Evolutionary conservation across 2,329 filamentous ascomycete species (phyloP).

Genomic region (Lecanicillium sp.): DNA sequence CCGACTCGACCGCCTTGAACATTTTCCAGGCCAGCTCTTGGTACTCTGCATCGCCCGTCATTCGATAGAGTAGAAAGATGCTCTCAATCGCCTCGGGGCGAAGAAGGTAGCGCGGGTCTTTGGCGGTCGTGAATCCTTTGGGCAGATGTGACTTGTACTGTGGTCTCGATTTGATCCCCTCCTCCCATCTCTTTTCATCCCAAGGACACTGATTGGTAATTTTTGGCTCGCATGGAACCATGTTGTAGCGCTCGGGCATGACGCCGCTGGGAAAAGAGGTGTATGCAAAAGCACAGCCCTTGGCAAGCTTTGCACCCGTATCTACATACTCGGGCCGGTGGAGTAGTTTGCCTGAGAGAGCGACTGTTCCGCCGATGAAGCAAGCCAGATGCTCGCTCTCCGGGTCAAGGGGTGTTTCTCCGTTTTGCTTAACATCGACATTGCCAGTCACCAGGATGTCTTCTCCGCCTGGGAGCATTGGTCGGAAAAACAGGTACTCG

Average conservation of each 20-base stretch:
- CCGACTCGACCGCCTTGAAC: conserved; percentile 53
- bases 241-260: conserved; percentile 41
- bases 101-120: conserved; percentile 52
- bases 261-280: conserved; percentile 37
- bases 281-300: conserved; percentile 46
- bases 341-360: conserved; percentile 37
- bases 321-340: conserved; percentile 31
- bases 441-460: conserved; percentile 46
- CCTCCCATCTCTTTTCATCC: conserved; percentile 18
- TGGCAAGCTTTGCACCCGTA: conserved; percentile 33
- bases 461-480: conserved; percentile 45
- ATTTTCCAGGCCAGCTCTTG: conserved; percentile 64
- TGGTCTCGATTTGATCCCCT: conserved; percentile 7
- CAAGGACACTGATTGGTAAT: conserved; percentile 23
- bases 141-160: conserved; percentile 26
- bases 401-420: conserved; percentile 14
- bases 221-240: conserved; percentile 28
- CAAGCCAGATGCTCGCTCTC: conserved; percentile 40
- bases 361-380: conserved; percentile 43
- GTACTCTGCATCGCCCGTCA: conserved; percentile 57
- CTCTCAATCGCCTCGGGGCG: conserved; percentile 74
- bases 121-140: conserved; percentile 45
- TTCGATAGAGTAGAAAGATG: conserved; percentile 67
- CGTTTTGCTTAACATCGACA: conserved; percentile 16
- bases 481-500: conserved; percentile 50